Evolutionary conservation across 2,329 filamentous ascomycete species (phyloP).

Genomic region (Pyrenochaeta sp.): DNA sequence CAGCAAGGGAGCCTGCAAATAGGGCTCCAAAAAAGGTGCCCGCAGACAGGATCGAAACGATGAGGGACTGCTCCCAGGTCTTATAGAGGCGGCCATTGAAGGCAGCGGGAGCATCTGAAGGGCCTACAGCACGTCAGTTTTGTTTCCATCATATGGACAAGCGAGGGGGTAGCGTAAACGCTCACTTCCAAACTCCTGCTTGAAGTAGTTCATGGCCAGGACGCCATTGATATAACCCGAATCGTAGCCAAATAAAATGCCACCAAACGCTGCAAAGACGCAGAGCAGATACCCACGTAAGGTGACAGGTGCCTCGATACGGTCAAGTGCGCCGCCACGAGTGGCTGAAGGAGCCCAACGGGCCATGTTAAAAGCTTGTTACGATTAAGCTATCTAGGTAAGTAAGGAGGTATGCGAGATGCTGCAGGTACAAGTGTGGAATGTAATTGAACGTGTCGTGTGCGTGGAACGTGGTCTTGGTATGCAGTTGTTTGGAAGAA

Average conservation of each 20-base stretch:
- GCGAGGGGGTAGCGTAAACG: not conserved
- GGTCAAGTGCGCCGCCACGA: slow-evolving; percentile 54
- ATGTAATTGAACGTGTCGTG: not conserved
- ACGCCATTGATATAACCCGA: slow-evolving; percentile 79
- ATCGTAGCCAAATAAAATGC: slow-evolving; percentile 81
- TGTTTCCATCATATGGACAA: not conserved
- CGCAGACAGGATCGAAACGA: slow-evolving; percentile 83
- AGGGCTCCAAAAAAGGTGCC: slow-evolving; percentile 83
- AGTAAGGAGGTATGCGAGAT: slow-evolving; percentile 8
- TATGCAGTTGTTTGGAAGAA: not conserved
- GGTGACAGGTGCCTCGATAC: slow-evolving; percentile 62
- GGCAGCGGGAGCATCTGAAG: slow-evolving; percentile 48
- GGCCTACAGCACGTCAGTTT: slow-evolving; percentile 62
- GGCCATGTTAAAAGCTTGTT: slow-evolving; percentile 27
- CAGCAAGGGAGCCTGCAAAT: slow-evolving; percentile 71
- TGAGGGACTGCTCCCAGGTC: slow-evolving; percentile 69
- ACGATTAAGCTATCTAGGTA: slow-evolving; percentile 8
- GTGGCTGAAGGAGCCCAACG: slow-evolving; percentile 34
- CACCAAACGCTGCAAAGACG: slow-evolving; percentile 59
- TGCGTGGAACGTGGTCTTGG: too few relatives aligned
- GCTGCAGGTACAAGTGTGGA: not conserved
- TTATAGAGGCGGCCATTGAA: slow-evolving; percentile 46
- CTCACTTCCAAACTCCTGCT: slow-evolving; percentile 52
- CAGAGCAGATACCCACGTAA: slow-evolving; percentile 57
- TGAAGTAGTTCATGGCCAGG: slow-evolving; percentile 54